A percentile compares a stretch with the other conserved stretches of the same genome.
These are phyloP conservation scores for Pachysandra terminalis DNA, from an alignment of 164 flowering plant species.

Conservation along the genomic window DNA sequence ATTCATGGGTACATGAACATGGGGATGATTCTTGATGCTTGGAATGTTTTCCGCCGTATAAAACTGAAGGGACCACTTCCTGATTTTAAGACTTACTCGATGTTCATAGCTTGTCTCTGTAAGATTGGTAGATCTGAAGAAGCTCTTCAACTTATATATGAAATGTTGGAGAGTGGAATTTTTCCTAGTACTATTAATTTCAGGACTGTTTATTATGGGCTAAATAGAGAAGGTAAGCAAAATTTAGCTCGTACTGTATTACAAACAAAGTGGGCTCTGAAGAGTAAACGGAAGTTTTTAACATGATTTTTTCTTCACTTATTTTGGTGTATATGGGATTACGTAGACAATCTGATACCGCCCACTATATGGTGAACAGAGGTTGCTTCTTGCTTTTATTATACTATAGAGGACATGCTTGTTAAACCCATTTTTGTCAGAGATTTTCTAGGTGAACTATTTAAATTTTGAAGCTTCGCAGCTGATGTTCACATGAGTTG, in stretches of 20 bases:
- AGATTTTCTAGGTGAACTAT: too few species aligned
- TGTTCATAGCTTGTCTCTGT: constrained; percentile 70
- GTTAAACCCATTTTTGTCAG: too few species aligned
- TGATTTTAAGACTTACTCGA: constrained; percentile 73
- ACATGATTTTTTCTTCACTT: constrained; percentile 11
- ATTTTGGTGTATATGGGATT: too few species aligned
- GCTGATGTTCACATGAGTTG: too few species aligned
- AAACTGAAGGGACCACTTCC: constrained; percentile 71
- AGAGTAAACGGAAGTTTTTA: constrained; percentile 34
- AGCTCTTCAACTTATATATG: constrained; percentile 60
- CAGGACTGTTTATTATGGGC: constrained; percentile 55
- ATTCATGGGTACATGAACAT: constrained; percentile 60
- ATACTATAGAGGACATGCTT: too few species aligned
- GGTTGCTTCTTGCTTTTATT: too few species aligned
- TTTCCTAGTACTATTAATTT: constrained; percentile 72
- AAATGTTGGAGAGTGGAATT: constrained; percentile 63
- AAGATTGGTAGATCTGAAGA: constrained; percentile 67
- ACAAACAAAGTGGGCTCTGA: constrained; percentile 45
- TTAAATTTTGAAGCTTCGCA: too few species aligned
- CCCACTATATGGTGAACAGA: too few species aligned
- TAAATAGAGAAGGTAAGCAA: constrained; percentile 85
- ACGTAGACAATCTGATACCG: too few species aligned
- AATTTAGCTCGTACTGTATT: constrained; percentile 54
- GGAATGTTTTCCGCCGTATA: constrained; percentile 51
- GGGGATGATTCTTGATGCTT: constrained; percentile 58